Base-by-base conservation (phyloP, 2,329 filamentous ascomycete species). In the Hypoxylon sp. region DNA sequence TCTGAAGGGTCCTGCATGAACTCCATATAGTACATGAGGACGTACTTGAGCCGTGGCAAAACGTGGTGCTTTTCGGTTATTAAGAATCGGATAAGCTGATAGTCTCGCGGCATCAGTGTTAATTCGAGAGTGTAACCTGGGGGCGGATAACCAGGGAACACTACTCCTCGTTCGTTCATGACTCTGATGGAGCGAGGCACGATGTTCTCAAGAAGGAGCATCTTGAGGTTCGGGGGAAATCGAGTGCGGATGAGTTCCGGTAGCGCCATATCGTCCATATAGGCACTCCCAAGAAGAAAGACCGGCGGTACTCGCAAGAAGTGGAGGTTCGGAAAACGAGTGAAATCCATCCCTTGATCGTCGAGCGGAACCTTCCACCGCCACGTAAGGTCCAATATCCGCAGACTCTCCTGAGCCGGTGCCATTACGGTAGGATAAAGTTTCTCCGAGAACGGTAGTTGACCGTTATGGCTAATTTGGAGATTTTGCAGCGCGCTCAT, bases 11-110 rank as follows among this genome's bases (percentile, higher is more conserved):
- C 60, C 43, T 56, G 49, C 62, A 66, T 66, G 9, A 58, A 60
- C 28, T 69, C 67, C 67, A 66, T 69, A 19, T 69, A 69, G 14
- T 69, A 69, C 67, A 69, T 66, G 23, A 69, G 63, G 5, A 69
- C 63, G 43, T 69, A 69, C 56, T 69, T 69, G 6, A 69, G 63
- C 23, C 51, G 59, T 11, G 67, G 67, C 48, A 69, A 21, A 10
- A 69, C 63, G 4, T 51, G 46, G 10, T 66, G 59, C 34, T 67
- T 69, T 34, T 69, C 59, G 21, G 63, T 55, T 48, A 67, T 69
- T 21, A 69, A 36, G 48, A 60, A 69, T 43, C 63, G 63, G 28
- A 69, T 65, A 9, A 69, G 55, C 13, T 69, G 67, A 41, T 66
- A 69, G 34, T 69, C 67, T 32, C 63, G 60, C 36, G 67, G 67